A percentile compares a stretch with the other conserved stretches of the same genome.
These are phyloP conservation scores for Umbelopsis sp. DNA, from an alignment of 192 early-diverging fungal genomes.

Conservation along the genomic window DNA sequence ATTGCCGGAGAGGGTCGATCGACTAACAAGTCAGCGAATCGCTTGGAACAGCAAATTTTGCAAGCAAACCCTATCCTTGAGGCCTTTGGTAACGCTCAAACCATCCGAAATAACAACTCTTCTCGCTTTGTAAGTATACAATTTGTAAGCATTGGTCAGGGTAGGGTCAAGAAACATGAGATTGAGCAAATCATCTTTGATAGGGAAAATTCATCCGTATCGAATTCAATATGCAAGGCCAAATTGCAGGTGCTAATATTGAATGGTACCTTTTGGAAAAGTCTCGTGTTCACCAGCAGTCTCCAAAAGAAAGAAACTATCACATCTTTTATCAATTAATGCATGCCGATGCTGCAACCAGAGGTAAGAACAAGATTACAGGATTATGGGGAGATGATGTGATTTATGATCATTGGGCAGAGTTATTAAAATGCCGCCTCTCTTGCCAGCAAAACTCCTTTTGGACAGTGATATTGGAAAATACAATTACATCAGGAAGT, in stretches of 20 bases:
- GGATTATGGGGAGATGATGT: not conserved
- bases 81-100: slow-evolving; percentile 98
- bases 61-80: slow-evolving; percentile 98
- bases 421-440: not conserved
- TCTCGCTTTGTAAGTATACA: slow-evolving; percentile 83
- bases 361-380: slow-evolving; percentile 45
- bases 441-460: slow-evolving; percentile 62
- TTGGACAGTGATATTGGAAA: slow-evolving; percentile 76
- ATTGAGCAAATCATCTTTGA: not conserved
- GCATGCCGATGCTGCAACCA: slow-evolving; percentile 75
- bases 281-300: slow-evolving; percentile 93
- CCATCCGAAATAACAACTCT: slow-evolving; percentile 98
- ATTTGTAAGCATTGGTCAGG: not conserved
- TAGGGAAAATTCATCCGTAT: slow-evolving; percentile 98
- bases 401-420: not conserved
- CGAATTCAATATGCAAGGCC: slow-evolving; percentile 86
- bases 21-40: slow-evolving; percentile 42
- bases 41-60: slow-evolving; percentile 82
- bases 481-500: slow-evolving; percentile 83
- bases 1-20: slow-evolving; percentile 68
- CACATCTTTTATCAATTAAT: slow-evolving; percentile 99
- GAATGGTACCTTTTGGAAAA: slow-evolving; percentile 98
- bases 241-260: slow-evolving; percentile 95
- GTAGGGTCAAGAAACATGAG: not conserved
- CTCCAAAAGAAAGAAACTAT: slow-evolving; percentile 91